Conservation (phyloP, 2,329 filamentous ascomycete species). For the Diaporthe velutina region DNA sequence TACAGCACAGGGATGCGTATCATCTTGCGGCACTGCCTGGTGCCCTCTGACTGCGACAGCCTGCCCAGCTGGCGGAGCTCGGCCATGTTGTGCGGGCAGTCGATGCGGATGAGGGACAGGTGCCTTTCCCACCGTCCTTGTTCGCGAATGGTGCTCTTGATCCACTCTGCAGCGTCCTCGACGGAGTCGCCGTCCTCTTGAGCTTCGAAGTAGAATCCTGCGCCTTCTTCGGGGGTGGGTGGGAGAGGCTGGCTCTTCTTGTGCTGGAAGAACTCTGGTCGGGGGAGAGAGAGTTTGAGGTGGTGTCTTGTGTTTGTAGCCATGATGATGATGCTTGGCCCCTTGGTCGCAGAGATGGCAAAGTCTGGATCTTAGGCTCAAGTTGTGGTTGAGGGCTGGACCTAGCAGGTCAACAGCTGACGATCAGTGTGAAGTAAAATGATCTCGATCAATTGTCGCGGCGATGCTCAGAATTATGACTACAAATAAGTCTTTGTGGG, state of each 20-base stretch:
- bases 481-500: background rate
- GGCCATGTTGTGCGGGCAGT: slow-evolving; percentile 41
- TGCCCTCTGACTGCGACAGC: slow-evolving; percentile 39
- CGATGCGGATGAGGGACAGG: slow-evolving; percentile 39
- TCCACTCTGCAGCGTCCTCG: slow-evolving; percentile 41
- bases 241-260: slow-evolving; percentile 17
- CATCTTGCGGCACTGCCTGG: slow-evolving; percentile 41
- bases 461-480: background rate
- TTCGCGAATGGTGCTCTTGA: slow-evolving; percentile 40
- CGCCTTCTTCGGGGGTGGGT: slow-evolving; percentile 22
- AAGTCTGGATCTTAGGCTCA: background rate
- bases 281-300: slow-evolving; percentile 30
- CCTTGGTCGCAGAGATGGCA: background rate
- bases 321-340: background rate
- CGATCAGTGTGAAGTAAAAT: background rate
- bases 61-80: slow-evolving; percentile 42
- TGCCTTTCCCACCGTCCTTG: slow-evolving; percentile 40
- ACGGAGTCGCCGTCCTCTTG: background rate
- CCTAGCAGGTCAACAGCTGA: background rate
- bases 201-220: background rate
- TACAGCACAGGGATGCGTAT: slow-evolving; percentile 44
- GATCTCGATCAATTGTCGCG: background rate
- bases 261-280: slow-evolving; percentile 20
- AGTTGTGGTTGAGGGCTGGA: background rate
- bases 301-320: slow-evolving; percentile 1